Percentiles rank a stretch among this genome's conserved stretches.
These are phyloP conservation scores for Aspergillus alliaceus DNA, from an alignment of 2,329 filamentous ascomycete species.

Conservation along the genomic window DNA sequence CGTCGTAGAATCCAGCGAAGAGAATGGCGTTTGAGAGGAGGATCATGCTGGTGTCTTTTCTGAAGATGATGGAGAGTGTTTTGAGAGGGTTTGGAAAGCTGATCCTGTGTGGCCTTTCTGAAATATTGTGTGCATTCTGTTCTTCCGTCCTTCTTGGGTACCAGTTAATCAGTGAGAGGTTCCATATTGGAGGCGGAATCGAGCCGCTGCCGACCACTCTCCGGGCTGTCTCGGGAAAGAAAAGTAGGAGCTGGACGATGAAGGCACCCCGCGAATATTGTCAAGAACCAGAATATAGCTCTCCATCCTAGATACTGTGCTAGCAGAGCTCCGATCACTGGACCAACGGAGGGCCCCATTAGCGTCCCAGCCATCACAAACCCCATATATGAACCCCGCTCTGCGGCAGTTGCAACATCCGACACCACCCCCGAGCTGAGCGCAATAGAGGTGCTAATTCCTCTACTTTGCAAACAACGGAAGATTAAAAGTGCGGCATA, in stretches of 20 bases:
- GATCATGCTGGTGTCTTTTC: conserved; percentile 38
- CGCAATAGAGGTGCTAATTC: conserved; percentile 43
- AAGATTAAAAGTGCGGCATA: conserved; percentile 40
- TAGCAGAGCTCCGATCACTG: conserved; percentile 65
- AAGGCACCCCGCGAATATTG: conserved; percentile 53
- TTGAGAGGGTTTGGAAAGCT: conserved; percentile 40
- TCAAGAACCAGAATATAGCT: conserved; percentile 66
- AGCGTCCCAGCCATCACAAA: conserved; percentile 58
- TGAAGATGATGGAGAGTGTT: conserved; percentile 34
- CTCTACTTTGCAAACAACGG: conserved; percentile 42
- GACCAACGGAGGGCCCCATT: conserved; percentile 51
- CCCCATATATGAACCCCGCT: conserved; percentile 44
- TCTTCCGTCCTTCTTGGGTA: neutral
- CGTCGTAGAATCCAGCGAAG: conserved; percentile 44
- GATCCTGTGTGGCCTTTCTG: conserved; percentile 17
- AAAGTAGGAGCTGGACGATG: conserved; percentile 56
- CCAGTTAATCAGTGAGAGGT: conserved; percentile 26
- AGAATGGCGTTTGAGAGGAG: conserved; percentile 40
- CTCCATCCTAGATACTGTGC: conserved; percentile 66
- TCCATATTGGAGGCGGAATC: conserved; percentile 24
- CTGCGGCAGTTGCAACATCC: conserved; percentile 38
- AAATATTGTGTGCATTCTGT: neutral
- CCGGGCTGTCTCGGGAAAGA: conserved; percentile 54
- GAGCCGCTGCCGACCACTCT: conserved; percentile 42
- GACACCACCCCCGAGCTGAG: conserved; percentile 41